Evolutionary conservation across 2,329 filamentous ascomycete species (phyloP).

Genomic region (Exophiala dermatitidis): DNA sequence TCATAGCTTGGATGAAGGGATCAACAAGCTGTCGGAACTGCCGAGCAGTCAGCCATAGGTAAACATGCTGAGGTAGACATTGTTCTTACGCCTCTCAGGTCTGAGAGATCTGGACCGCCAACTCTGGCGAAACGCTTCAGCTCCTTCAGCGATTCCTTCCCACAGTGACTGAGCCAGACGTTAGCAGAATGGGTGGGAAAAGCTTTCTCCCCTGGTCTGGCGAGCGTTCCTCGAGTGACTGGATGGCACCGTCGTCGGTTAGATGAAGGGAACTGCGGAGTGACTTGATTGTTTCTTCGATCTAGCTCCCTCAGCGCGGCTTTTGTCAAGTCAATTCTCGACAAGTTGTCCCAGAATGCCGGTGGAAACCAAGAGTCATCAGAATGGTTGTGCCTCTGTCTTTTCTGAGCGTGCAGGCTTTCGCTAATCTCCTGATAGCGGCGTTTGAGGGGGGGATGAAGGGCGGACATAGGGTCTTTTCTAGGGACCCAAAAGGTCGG

Average conservation of each 20-base stretch:
- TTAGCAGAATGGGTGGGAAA: neutral
- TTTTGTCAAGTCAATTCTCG: slow-evolving; percentile 25
- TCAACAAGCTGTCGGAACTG: slow-evolving; percentile 25
- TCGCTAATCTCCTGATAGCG: too few relatives aligned
- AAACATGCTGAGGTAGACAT: slow-evolving; percentile 8
- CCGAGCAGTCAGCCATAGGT: slow-evolving; percentile 6
- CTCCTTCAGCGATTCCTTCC: slow-evolving; percentile 3
- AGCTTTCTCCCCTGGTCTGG: neutral
- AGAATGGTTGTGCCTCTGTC: neutral
- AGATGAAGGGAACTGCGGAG: neutral
- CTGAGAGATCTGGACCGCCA: slow-evolving; percentile 33
- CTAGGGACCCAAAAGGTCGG: too few relatives aligned
- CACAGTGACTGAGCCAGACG: slow-evolving; percentile 7
- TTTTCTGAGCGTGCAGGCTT: neutral
- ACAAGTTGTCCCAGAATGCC: slow-evolving; percentile 28
- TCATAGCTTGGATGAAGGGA: slow-evolving; percentile 15
- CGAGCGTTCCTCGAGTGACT: neutral
- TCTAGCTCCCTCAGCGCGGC: slow-evolving; percentile 25
- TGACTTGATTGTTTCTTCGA: slow-evolving; percentile 15
- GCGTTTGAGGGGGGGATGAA: too few relatives aligned
- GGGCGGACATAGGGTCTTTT: too few relatives aligned
- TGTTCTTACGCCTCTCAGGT: slow-evolving; percentile 32
- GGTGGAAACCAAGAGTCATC: slow-evolving; percentile 5
- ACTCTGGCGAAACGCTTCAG: slow-evolving; percentile 30
- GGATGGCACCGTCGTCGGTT: slow-evolving; percentile 1